Conservation (phyloP, 169 alveolate species). For the Perkinsus chesapeaki region DNA sequence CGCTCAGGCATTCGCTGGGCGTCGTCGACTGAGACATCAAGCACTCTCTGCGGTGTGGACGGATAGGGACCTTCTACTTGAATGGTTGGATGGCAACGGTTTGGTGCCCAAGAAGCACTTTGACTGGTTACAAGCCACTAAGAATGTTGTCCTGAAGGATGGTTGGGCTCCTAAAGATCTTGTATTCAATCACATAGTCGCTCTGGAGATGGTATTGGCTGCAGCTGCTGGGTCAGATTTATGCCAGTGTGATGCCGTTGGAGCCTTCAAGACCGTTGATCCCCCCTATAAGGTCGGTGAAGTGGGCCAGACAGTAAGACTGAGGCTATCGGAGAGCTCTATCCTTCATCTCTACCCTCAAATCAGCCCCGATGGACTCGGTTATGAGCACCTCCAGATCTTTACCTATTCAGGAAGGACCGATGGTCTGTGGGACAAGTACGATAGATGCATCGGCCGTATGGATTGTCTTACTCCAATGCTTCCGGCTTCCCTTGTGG, state of each 20-base stretch:
- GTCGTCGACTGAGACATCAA: not conserved
- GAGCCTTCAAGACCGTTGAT: not conserved
- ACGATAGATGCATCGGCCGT: not conserved
- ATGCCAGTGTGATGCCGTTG: not conserved
- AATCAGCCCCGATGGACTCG: not conserved
- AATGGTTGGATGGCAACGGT: not conserved
- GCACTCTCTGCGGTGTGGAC: not conserved
- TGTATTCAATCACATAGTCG: not conserved
- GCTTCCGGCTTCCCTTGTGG: not conserved
- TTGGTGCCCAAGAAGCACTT: not conserved
- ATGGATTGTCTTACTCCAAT: not conserved
- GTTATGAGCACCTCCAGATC: not conserved
- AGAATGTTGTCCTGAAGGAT: not conserved
- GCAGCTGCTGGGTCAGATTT: not conserved
- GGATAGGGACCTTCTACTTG: not conserved
- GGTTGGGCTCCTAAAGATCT: not conserved
- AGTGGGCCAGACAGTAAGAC: not conserved
- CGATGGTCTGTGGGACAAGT: not conserved
- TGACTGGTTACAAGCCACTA: not conserved
- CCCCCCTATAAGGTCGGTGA: not conserved
- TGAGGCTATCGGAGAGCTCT: not conserved
- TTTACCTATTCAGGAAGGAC: not conserved
- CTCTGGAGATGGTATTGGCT: not conserved
- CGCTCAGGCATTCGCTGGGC: not conserved
- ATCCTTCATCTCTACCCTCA: not conserved